Percentiles rank a stretch among this genome's conserved stretches.
These are phyloP conservation scores for Hibiscus syriacus DNA, from an alignment of 345 rosid species.

Conservation along the genomic window DNA sequence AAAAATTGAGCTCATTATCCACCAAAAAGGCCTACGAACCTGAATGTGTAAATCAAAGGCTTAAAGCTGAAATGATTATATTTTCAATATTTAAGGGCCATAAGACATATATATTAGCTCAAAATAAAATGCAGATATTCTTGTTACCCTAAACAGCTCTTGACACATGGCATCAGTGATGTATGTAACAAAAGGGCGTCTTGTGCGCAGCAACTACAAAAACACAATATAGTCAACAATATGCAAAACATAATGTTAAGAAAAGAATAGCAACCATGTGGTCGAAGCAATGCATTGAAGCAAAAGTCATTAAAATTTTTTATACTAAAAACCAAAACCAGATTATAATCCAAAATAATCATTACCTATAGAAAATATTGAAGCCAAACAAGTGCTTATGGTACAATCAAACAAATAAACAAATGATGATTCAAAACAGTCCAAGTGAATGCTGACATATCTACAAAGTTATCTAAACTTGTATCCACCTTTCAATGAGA, in stretches of 20 bases:
- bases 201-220: slow-evolving; percentile 64
- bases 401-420: no score
- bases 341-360: not conserved
- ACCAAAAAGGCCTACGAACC: slow-evolving; percentile 98
- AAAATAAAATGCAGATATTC: slow-evolving; percentile 9
- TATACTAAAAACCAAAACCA: not conserved
- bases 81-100: slow-evolving; percentile 6
- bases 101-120: not conserved
- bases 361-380: not conserved
- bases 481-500: no score
- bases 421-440: no score
- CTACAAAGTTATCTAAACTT: no score
- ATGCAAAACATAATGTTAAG: not conserved
- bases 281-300: not conserved
- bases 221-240: not conserved
- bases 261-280: not conserved
- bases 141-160: slow-evolving; percentile 75
- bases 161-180: slow-evolving; percentile 66
- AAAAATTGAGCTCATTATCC: slow-evolving; percentile 93
- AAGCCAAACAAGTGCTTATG: no score
- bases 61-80: slow-evolving; percentile 19
- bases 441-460: no score
- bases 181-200: slow-evolving; percentile 87
- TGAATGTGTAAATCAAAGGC: slow-evolving; percentile 24
- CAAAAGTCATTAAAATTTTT: not conserved